Conservation (phyloP, 257 asterid genomes). For the Oldenlandia corymbosa region DNA sequence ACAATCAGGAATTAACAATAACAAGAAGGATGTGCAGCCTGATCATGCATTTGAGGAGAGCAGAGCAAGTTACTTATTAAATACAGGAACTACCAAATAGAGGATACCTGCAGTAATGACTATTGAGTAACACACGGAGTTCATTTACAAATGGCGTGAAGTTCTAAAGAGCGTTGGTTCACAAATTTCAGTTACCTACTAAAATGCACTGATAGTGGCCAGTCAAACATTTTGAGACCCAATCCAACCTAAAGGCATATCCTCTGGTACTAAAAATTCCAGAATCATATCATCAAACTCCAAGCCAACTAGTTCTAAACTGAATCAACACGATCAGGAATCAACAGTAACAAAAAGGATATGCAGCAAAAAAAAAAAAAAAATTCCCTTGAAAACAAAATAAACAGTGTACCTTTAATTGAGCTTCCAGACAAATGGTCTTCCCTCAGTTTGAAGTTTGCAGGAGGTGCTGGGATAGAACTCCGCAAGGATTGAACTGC, state of each 20-base stretch:
- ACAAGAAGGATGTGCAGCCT: neutral
- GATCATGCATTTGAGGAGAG: neutral
- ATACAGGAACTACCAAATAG: neutral
- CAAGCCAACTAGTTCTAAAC: neutral
- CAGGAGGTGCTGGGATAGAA: constrained; percentile 64
- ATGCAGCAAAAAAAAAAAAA: neutral
- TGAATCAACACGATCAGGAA: neutral
- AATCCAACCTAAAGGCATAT: neutral
- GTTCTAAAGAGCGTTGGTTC: neutral
- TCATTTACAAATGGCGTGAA: neutral
- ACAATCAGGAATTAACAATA: neutral
- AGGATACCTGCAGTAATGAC: neutral
- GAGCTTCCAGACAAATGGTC: constrained; percentile 79
- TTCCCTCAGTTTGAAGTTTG: constrained; percentile 68
- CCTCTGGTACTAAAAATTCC: neutral
- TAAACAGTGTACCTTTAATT: constrained; percentile 48
- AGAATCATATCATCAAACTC: neutral
- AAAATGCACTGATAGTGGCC: neutral
- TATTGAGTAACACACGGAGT: neutral
- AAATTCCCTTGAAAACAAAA: neutral
- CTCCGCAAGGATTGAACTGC: constrained; percentile 51
- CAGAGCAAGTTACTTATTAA: neutral
- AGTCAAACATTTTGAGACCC: neutral
- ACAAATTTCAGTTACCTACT: neutral
- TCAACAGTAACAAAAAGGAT: neutral